These are phyloP conservation scores for Salix arbutifolia DNA, from an alignment of 345 rosid species.

Conservation along the genomic window DNA sequence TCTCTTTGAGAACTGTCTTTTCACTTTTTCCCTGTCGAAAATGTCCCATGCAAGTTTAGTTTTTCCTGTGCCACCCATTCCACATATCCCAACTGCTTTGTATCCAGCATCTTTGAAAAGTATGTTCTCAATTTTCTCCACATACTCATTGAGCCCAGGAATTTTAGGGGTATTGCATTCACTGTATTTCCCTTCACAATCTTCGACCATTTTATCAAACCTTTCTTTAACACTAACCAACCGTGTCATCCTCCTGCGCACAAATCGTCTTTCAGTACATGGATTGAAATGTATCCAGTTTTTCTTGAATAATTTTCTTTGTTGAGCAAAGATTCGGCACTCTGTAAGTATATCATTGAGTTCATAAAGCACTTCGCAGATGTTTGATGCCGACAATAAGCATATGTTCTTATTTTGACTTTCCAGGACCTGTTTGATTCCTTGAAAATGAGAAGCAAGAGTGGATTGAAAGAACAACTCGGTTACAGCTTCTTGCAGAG, in stretches of 20 bases:
- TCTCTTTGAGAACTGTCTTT: neutral
- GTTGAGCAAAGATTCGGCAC: neutral
- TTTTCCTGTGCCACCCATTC: constrained; percentile 4
- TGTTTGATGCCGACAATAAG: neutral
- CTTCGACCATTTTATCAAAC: neutral
- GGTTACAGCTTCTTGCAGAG: neutral
- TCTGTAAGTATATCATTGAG: constrained; percentile 3
- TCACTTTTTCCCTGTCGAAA: neutral
- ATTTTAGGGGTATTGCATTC: neutral
- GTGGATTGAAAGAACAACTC: neutral
- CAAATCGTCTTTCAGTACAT: neutral
- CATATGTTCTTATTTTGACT: neutral
- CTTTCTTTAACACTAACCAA: neutral
- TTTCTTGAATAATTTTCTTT: neutral
- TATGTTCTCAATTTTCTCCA: neutral
- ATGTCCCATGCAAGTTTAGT: neutral
- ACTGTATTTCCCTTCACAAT: neutral
- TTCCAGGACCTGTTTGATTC: neutral
- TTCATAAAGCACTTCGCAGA: neutral
- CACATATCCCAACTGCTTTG: neutral
- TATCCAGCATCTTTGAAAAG: neutral
- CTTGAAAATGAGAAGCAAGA: neutral
- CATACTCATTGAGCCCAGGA: neutral
- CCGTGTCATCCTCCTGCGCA: neutral
- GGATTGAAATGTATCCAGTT: neutral